These are phyloP conservation scores for Apiospora koreana DNA, from an alignment of 2,329 filamentous ascomycete species.

Conservation along the genomic window DNA sequence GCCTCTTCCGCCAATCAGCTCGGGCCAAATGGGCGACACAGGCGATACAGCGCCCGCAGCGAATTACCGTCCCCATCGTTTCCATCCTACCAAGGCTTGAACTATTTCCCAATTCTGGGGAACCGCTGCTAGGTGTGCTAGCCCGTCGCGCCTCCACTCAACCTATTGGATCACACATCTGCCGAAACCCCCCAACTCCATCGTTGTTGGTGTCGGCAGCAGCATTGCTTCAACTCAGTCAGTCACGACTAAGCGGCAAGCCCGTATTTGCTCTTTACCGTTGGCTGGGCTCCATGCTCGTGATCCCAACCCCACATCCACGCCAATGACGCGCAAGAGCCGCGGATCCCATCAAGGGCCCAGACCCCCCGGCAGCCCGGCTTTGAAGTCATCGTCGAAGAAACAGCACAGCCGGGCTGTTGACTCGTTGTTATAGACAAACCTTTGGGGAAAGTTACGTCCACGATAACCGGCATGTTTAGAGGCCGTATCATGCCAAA, in stretches of 20 bases:
- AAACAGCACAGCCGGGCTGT: background rate
- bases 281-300: background rate
- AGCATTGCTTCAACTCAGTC: background rate
- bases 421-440: background rate
- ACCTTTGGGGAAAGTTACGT: background rate
- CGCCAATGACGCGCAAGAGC: background rate
- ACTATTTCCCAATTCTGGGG: background rate
- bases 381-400: background rate
- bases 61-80: too few species aligned
- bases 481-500: background rate
- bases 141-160: background rate
- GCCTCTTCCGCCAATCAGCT: background rate
- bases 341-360: background rate
- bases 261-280: background rate
- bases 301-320: background rate
- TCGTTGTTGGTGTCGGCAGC: background rate
- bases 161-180: conserved; percentile 5
- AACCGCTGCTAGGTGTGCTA: conserved; percentile 5
- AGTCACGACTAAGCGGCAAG: background rate
- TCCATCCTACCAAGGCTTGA: background rate
- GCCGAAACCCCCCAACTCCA: conserved; percentile 5
- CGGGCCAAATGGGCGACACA: background rate
- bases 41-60: background rate
- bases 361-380: background rate
- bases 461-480: background rate